phyloP scores from a whole-genome alignment of 176 grass and related monocot species.

The Miscanthus lutarioriparius region DNA sequence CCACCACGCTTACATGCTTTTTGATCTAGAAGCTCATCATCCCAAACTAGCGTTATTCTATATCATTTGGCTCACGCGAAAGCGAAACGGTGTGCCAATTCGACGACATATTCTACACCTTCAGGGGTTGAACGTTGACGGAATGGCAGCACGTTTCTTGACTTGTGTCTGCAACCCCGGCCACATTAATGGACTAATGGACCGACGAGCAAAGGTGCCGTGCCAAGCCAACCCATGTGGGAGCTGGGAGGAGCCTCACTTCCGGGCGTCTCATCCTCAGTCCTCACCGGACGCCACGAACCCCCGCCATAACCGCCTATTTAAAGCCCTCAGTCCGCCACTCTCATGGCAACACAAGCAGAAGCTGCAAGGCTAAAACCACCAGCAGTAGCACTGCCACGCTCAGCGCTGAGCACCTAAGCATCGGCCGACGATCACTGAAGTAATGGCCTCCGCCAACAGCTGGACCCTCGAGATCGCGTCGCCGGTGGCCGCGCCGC shows the following conservation, averaged over 20 bases:
- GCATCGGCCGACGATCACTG: not conserved
- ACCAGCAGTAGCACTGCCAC: no score
- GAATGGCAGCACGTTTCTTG: not conserved
- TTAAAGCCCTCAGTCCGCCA: conserved; percentile 18
- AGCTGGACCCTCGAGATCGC: conserved; percentile 63
- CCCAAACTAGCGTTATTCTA: no score
- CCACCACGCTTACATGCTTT: no score
- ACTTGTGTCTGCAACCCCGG: not conserved
- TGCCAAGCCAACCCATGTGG: not conserved
- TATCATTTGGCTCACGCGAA: no score
- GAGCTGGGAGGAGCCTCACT: not conserved
- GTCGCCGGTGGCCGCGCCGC: conserved; percentile 43
- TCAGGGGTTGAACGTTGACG: not conserved
- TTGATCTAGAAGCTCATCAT: no score
- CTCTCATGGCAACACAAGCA: not conserved
- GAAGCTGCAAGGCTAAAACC: not conserved
- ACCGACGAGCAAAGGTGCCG: not conserved
- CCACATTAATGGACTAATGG: not conserved
- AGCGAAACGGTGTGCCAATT: no score
- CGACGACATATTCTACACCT: not conserved
- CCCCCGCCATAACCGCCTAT: conserved; percentile 31
- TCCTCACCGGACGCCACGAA: conserved; percentile 21
- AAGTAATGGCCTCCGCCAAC: conserved; percentile 33
- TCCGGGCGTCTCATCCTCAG: not conserved
- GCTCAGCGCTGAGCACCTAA: no score